phyloP scores from a whole-genome alignment of 306 rosid species.

The Cicer chorassanicum region DNA sequence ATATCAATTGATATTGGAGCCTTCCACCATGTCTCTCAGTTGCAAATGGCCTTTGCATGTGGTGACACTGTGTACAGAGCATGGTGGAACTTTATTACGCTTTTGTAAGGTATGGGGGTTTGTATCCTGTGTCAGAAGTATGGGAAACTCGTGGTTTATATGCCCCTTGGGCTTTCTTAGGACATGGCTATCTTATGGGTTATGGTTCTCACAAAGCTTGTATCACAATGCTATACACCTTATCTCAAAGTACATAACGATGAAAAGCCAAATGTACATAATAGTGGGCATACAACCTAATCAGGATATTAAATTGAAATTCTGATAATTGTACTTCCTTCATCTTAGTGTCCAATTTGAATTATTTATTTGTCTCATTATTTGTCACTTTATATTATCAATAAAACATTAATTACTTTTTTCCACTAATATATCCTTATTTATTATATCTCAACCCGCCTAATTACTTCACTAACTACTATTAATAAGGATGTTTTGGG shows the following conservation, averaged over 20 bases:
- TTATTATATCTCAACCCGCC: too few relatives aligned
- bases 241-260: slow-evolving; percentile 11
- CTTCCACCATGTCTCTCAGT: slow-evolving; percentile 9
- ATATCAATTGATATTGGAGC: not conserved
- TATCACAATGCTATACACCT: slow-evolving; percentile 23
- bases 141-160: not conserved
- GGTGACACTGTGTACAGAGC: slow-evolving; percentile 7
- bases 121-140: not conserved
- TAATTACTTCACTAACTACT: too few relatives aligned
- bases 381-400: too few relatives aligned
- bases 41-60: slow-evolving; percentile 14
- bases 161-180: slow-evolving; percentile 1
- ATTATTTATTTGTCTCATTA: too few relatives aligned
- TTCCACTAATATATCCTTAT: too few relatives aligned
- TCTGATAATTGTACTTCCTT: not conserved
- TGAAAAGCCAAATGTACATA: not conserved
- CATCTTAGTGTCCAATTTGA: too few relatives aligned
- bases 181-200: slow-evolving; percentile 14
- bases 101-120: slow-evolving; percentile 1
- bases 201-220: slow-evolving; percentile 2
- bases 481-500: too few relatives aligned
- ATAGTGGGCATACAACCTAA: not conserved
- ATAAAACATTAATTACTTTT: too few relatives aligned
- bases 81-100: not conserved
- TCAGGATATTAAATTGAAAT: slow-evolving; percentile 1